phyloP scores from a whole-genome alignment of 163 green algal species.

The Chlamydomonas reinhardtii region DNA sequence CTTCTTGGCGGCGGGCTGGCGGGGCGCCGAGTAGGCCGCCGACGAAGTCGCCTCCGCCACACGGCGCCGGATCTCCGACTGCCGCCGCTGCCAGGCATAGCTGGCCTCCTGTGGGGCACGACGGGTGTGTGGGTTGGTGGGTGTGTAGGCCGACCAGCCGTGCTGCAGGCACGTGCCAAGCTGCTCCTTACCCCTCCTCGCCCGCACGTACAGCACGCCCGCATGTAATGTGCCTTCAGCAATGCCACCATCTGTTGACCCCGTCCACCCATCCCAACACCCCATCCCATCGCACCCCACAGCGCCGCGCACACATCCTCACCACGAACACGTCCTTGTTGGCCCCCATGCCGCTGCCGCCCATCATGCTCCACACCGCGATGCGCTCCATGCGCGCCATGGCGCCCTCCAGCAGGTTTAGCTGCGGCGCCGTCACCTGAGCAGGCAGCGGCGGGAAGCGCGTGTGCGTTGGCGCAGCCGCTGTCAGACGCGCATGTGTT shows the following conservation, averaged over 20 bases:
- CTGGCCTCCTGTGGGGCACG: constrained; percentile 62
- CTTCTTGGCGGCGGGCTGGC: neutral
- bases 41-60: constrained; percentile 11
- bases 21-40: neutral
- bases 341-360: constrained; percentile 55
- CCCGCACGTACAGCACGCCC: too few relatives aligned
- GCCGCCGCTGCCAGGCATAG: constrained; percentile 65
- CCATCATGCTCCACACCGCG: constrained; percentile 71
- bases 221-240: too few relatives aligned
- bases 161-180: too few relatives aligned
- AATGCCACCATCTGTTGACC: too few relatives aligned
- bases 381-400: constrained; percentile 71
- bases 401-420: constrained; percentile 64
- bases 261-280: neutral
- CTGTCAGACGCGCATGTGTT: too few relatives aligned
- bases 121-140: neutral
- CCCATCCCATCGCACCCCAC: neutral
- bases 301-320: neutral
- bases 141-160: too few relatives aligned
- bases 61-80: constrained; percentile 51
- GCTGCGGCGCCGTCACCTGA: constrained; percentile 63
- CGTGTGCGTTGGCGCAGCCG: too few relatives aligned
- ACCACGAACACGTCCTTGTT: constrained; percentile 67
- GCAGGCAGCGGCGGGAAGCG: too few relatives aligned
- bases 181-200: too few relatives aligned